phyloP scores from a whole-genome alignment of 176 grass and related monocot species.

The Oryza rufipogon region DNA sequence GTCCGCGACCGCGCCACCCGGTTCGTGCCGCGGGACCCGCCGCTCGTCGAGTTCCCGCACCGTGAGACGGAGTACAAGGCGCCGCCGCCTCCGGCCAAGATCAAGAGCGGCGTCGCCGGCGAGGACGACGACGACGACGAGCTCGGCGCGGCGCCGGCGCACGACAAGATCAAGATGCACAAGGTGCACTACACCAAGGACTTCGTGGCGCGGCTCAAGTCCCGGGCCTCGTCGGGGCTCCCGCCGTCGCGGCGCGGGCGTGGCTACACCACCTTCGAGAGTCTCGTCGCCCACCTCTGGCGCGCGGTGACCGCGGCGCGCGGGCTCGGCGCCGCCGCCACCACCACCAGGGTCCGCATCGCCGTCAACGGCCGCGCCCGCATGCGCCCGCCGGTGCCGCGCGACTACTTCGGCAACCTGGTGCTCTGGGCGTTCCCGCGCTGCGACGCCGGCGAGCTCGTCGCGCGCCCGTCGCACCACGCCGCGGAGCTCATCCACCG shows the following conservation, averaged over 20 bases:
- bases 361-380: conserved; percentile 48
- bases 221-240: conserved; percentile 35
- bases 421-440: conserved; percentile 48
- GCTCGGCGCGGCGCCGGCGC: conserved; percentile 7
- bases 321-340: background rate
- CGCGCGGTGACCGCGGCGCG: conserved; percentile 45
- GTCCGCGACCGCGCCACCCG: conserved; percentile 43
- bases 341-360: conserved; percentile 30
- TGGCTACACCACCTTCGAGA: conserved; percentile 60
- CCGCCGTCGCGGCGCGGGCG: conserved; percentile 9
- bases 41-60: conserved; percentile 50
- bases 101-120: background rate
- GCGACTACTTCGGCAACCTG: conserved; percentile 54
- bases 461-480: conserved; percentile 4
- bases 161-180: conserved; percentile 62
- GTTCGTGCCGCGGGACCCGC: conserved; percentile 42
- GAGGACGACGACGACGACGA: background rate
- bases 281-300: conserved; percentile 63
- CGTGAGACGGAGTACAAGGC: conserved; percentile 44
- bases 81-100: background rate
- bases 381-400: conserved; percentile 33
- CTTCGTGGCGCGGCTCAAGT: conserved; percentile 56
- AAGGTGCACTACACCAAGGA: conserved; percentile 61
- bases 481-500: conserved; percentile 27
- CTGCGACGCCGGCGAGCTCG: conserved; percentile 20